These are phyloP conservation scores for Gnomoniopsis sp. DNA, from an alignment of 2,329 filamentous ascomycete species.

Conservation along the genomic window DNA sequence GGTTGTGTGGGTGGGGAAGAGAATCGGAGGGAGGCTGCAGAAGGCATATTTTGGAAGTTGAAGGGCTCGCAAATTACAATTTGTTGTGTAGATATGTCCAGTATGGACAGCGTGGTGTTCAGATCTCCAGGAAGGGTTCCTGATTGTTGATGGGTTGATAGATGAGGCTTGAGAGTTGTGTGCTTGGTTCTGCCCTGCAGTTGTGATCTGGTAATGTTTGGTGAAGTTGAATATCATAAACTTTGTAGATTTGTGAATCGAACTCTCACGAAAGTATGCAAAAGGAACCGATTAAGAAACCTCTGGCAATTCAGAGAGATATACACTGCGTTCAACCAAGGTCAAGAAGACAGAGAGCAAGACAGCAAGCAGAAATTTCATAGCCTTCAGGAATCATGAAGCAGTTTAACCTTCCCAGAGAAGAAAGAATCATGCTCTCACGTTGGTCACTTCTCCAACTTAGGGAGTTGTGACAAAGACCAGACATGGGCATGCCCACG, in stretches of 20 bases:
- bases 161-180: too few species aligned
- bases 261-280: too few species aligned
- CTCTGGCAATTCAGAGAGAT: too few species aligned
- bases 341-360: background rate
- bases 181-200: too few species aligned
- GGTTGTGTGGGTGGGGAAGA: conserved; percentile 3
- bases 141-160: too few species aligned
- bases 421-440: background rate
- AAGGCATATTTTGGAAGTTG: background rate
- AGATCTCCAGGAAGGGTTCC: too few species aligned
- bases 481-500: background rate
- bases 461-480: conserved; percentile 1
- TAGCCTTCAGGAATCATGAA: background rate
- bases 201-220: too few species aligned
- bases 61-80: background rate
- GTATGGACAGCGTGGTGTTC: background rate
- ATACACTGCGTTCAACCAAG: too few species aligned
- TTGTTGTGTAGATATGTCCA: background rate
- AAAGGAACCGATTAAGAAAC: too few species aligned
- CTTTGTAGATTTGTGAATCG: too few species aligned
- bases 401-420: background rate
- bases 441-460: background rate
- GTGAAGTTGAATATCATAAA: too few species aligned
- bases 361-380: background rate
- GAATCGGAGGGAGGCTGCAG: background rate